Evolutionary conservation across 352 stramenopile genomes (phyloP), one percentile per base, ranked within the genome.

Genomic region (Globisporangium cederbergense): DNA sequence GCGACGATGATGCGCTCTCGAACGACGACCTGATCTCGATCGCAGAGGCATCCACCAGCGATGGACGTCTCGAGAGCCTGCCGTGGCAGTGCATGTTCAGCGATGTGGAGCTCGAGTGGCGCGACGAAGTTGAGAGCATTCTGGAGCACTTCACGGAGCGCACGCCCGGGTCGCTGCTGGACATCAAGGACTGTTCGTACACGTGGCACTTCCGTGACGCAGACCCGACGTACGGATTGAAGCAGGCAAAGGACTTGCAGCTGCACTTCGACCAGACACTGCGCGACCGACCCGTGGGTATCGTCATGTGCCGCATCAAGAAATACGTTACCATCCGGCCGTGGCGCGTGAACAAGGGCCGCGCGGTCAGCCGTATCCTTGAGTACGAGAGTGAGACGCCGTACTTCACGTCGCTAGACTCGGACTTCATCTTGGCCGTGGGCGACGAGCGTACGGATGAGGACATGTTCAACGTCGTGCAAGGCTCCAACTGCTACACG

Each of bases 201-300:
- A 94, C 86, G 46, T 96, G 88, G 88, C 88, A 96, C 67, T 96
- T 95, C 66, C 79, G 84, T 53, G 88, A 96, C 61, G 85, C 86
- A 2, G 88, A 96, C 67, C 81, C 85, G 16, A 90, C 82, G 4
- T 95, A 93, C 64, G 88, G 88, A 1, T 64, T 95, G 14, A 94
- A 90, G 60, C 88, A 96, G 52, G 88, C 88, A 9, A 96, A 95
- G 62, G 86, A 96, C 46, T 70, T 96, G 80, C 88, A 96, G 64
- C 71, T 95, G 28, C 88, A 96, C 75, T 94, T 96, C 56, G 88
- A 96, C 47, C 88, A 96, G 60, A 96, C 93, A 85, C 78, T 96
- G 25, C 81, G 85, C 52, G 88, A 95, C 66, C 74, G 90, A 9
- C 88, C 86, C 0, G 88, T 95, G 11, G 78, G 82, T 10, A 83